A percentile compares a stretch with the other conserved stretches of the same genome.
Conservation (phyloP, 495 filamentous ascomycete genomes). For the Aspergillus ellipticus region DNA sequence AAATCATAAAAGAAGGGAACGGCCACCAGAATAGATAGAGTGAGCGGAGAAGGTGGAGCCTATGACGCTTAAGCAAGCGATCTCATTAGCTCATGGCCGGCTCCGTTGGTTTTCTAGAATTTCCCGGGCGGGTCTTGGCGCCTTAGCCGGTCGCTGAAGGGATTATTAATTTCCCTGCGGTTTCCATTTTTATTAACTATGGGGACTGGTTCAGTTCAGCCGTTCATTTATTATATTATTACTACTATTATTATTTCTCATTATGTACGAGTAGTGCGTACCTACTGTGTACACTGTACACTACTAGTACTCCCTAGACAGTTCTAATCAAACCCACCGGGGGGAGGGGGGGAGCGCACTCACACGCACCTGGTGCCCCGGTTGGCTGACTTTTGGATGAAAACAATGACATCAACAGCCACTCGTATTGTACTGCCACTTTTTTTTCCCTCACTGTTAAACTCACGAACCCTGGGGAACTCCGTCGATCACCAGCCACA, state of each 20-base stretch:
- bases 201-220: background rate
- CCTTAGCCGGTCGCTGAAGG: background rate
- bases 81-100: constrained; percentile 10
- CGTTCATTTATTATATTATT: background rate
- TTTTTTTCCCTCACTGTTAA: background rate
- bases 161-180: background rate
- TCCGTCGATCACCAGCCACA: background rate
- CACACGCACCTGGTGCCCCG: background rate
- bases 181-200: background rate
- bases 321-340: background rate
- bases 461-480: background rate
- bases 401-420: background rate
- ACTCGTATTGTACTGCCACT: background rate
- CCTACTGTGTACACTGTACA: too few relatives aligned
- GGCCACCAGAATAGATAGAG: constrained; percentile 9
- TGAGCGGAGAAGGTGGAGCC: constrained; percentile 12
- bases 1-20: background rate
- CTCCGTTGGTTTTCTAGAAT: constrained; percentile 20
- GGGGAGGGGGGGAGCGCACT: background rate
- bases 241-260: background rate
- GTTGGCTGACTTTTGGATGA: background rate
- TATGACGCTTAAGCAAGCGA: constrained; percentile 17
- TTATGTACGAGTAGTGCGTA: too few relatives aligned
- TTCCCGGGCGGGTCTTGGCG: constrained; percentile 1
- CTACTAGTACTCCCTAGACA: too few relatives aligned